Evolutionary conservation across 2,329 filamentous ascomycete species (phyloP).

Genomic region (Aspergillus sp.): DNA sequence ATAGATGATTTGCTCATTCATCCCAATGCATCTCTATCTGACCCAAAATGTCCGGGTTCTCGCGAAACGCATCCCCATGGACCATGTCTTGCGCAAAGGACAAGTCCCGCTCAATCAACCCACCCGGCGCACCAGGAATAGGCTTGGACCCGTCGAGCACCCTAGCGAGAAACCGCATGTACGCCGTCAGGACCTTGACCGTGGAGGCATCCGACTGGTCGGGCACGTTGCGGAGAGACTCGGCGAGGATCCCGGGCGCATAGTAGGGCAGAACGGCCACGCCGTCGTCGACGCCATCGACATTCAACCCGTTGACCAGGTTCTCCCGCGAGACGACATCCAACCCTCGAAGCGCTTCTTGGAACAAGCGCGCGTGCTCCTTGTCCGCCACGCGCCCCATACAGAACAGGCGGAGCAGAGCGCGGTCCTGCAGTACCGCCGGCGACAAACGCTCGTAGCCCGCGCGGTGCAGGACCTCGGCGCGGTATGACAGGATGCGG

Average conservation of each 20-base stretch:
- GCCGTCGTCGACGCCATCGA: constrained; percentile 33
- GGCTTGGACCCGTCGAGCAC: constrained; percentile 10
- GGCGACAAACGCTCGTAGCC: constrained; percentile 30
- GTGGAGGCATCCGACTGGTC: constrained; percentile 11
- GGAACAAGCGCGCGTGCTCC: constrained; percentile 31
- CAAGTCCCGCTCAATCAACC: constrained; percentile 12
- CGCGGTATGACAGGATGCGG: constrained; percentile 30
- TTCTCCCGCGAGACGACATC: constrained; percentile 9
- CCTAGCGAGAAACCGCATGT: constrained; percentile 14
- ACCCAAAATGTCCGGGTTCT: constrained; percentile 8
- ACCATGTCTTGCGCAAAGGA: constrained; percentile 9
- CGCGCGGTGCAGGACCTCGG: constrained; percentile 22
- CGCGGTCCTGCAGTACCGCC: constrained; percentile 25
- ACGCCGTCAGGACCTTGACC: constrained; percentile 6
- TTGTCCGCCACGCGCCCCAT: constrained; percentile 35
- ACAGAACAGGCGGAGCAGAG: constrained; percentile 36
- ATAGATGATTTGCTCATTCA: neutral
- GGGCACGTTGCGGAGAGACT: constrained; percentile 23
- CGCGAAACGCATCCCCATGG: constrained; percentile 7
- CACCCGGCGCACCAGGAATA: neutral
- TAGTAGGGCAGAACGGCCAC: constrained; percentile 40
- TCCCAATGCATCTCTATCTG: neutral
- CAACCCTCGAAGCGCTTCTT: constrained; percentile 25
- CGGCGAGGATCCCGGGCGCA: constrained; percentile 36
- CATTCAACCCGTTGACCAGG: constrained; percentile 32